These are phyloP conservation scores for Sanguinoderma infundibulare DNA, from an alignment of 1,284 basidiomycete species.

Conservation along the genomic window DNA sequence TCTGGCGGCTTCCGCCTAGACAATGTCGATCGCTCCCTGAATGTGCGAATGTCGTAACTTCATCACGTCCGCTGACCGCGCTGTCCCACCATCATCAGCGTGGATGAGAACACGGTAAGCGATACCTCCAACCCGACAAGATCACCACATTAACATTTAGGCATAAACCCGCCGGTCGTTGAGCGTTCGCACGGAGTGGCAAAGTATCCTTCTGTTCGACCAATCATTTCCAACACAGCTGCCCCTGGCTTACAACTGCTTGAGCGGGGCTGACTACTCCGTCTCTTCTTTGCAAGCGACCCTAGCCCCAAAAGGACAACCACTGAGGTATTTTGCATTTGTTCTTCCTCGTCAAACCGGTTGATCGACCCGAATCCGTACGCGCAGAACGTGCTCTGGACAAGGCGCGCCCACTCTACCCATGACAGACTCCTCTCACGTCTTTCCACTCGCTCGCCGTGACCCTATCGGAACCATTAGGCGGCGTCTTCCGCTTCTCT, in stretches of 20 bases:
- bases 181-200: slow-evolving; percentile 15
- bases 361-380: slow-evolving; percentile 1
- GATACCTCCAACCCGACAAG: slow-evolving; percentile 1
- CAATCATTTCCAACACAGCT: slow-evolving; percentile 3
- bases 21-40: slow-evolving; percentile 8
- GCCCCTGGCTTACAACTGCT: not conserved
- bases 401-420: not conserved
- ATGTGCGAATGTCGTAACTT: slow-evolving; percentile 5
- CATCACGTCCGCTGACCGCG: slow-evolving; percentile 3
- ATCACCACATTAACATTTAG: slow-evolving; percentile 24
- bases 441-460: not conserved
- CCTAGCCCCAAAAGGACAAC: not conserved
- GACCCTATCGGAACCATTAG: slow-evolving; percentile 8
- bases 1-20: slow-evolving; percentile 18
- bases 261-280: not conserved
- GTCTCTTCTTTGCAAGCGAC: not conserved
- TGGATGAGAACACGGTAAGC: slow-evolving; percentile 8
- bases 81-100: slow-evolving; percentile 2
- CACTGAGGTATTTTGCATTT: not conserved
- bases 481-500: slow-evolving; percentile 1
- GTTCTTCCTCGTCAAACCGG: not conserved
- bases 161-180: slow-evolving; percentile 14
- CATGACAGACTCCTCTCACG: not conserved
- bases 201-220: not conserved
- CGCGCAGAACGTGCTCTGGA: not conserved